Evolutionary conservation across 2,329 filamentous ascomycete species (phyloP), one percentile per base, ranked within the genome.

Genomic region (Raffaelea albimanens): DNA sequence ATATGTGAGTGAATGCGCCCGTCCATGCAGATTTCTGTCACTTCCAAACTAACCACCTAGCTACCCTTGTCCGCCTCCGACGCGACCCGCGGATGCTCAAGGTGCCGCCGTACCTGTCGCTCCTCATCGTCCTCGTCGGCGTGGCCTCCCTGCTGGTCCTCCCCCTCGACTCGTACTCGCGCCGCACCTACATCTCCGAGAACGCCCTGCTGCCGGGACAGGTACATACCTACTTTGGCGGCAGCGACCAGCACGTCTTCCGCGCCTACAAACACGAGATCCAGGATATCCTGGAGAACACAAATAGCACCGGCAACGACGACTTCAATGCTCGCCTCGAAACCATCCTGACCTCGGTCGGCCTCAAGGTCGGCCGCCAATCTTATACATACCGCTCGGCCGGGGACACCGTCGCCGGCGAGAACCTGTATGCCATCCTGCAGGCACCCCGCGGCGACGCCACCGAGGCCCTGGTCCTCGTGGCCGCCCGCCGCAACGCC

Each of bases 211-310:
- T 98, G 14, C 93, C 93, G 0, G 93, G 90, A 2, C 93, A 98
- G 66, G 93, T 97, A 9, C 91, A 97, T 67, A 95, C 93, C 2
- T 98, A 98, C 66, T 98, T 98, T 62, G 83, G 87, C 7, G 93
- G 93, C 18, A 95, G 88, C 64, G 93, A 98, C 63, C 90, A 97
- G 69, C 86, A 96, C 64, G 80, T 97, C 54, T 90, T 97, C 60
- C 78, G 89, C 42, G 93, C 88, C 8, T 97, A 94, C 64, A 81
- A 85, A 59, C 82, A 87, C 60, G 93, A 97, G 67, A 73, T 95
- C 44, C 80, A 85, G 56, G 72, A 68, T 9, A 60, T 51, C 8
- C 41, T 90, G 50, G 33, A n/a, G n/a, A n/a, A n/a, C 20, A 72
- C 68, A n/a, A n/a, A n/a, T n/a, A n/a, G n/a, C n/a, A n/a, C n/a